Conservation (phyloP, 768 basidiomycete species). For the Sutorius australiensis region DNA sequence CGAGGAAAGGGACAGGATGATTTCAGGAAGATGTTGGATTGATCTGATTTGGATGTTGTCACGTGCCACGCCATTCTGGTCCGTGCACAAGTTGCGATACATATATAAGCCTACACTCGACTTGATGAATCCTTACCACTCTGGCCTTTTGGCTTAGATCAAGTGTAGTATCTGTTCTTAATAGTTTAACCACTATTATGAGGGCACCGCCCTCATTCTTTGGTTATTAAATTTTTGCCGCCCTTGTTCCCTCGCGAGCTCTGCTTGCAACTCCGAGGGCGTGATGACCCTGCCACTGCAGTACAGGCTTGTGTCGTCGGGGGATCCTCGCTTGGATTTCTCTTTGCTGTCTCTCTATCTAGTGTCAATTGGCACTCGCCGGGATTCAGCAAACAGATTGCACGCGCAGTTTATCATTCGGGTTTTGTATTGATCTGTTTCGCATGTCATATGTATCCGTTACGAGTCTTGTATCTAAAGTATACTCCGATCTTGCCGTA, state of each 20-base stretch:
- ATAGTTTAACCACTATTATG: slow-evolving; percentile 59
- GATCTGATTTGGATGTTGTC: not conserved
- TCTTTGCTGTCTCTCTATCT: slow-evolving; percentile 5
- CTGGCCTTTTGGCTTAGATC: slow-evolving; percentile 69
- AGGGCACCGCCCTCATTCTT: slow-evolving; percentile 48
- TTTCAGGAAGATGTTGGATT: slow-evolving; percentile 74
- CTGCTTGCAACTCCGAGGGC: slow-evolving; percentile 39
- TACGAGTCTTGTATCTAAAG: too few species aligned
- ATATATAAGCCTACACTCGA: slow-evolving; percentile 2
- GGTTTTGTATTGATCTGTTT: too few species aligned
- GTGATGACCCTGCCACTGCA: slow-evolving; percentile 39
- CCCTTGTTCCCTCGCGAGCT: slow-evolving; percentile 29
- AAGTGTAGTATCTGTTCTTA: slow-evolving; percentile 77
- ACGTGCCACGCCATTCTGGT: not conserved
- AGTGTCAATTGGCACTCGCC: not conserved
- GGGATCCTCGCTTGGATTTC: slow-evolving; percentile 37
- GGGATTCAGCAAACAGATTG: slow-evolving; percentile 9
- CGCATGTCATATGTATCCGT: too few species aligned
- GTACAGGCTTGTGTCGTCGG: slow-evolving; percentile 55
- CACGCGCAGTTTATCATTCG: too few species aligned
- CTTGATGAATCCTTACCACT: slow-evolving; percentile 17
- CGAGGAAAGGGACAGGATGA: slow-evolving; percentile 60
- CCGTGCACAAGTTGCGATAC: slow-evolving; percentile 2
- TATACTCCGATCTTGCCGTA: too few species aligned
- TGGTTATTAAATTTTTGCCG: slow-evolving; percentile 48